Conservation (phyloP, 2,329 filamentous ascomycete species). For the Trichophyton schoenleinii region DNA sequence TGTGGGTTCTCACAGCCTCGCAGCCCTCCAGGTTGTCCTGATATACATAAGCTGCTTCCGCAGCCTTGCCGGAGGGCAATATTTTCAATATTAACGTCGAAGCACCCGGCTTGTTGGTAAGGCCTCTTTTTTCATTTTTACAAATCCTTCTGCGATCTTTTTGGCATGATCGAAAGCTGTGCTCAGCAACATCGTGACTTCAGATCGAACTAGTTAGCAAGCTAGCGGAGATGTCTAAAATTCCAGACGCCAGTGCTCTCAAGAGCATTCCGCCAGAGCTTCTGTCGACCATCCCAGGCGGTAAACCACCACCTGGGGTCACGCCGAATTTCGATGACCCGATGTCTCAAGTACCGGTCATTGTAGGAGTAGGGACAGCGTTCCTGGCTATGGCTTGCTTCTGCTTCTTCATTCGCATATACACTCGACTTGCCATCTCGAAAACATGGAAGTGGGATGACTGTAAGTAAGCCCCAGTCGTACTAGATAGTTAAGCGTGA, state of each 20-base stretch:
- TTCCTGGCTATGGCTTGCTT: not conserved
- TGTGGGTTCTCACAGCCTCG: not conserved
- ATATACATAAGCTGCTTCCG: not conserved
- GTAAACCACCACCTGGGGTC: not conserved
- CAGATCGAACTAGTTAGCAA: not conserved
- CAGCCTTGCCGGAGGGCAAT: not conserved
- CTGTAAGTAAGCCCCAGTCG: not conserved
- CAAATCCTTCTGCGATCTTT: not conserved
- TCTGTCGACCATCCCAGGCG: not conserved
- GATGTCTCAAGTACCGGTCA: not conserved
- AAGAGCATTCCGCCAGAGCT: not conserved
- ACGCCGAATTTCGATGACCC: not conserved
- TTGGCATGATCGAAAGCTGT: not conserved
- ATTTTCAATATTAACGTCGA: not conserved
- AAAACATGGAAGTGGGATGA: slow-evolving; percentile 4
- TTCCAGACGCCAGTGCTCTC: not conserved
- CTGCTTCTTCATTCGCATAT: not conserved
- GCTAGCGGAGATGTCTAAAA: not conserved
- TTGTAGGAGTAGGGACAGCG: not conserved
- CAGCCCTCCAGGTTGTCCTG: not conserved
- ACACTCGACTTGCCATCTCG: not conserved
- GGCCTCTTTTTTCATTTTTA: not conserved
- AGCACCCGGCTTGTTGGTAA: not conserved
- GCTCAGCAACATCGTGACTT: not conserved
- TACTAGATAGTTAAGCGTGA: too few species aligned